Evolutionary conservation across 352 stramenopile species (phyloP).

Genomic region (Globisporangium perplexum): DNA sequence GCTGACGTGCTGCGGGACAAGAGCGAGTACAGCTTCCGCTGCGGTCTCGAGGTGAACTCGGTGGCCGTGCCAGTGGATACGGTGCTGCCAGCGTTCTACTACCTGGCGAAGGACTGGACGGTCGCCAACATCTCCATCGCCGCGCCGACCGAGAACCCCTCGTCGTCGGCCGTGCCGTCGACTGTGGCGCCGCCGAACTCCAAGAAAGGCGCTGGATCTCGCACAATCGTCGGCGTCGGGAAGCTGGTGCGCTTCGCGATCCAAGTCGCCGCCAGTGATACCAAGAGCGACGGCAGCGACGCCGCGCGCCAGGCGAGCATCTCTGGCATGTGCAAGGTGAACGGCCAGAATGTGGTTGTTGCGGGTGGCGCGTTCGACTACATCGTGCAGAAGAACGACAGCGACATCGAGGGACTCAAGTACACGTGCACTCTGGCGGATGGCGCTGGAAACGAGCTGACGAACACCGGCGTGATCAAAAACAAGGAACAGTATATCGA

Average conservation of each 20-base stretch:
- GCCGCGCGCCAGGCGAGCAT: constrained; percentile 13
- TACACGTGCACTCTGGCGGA: constrained; percentile 29
- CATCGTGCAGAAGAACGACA: constrained; percentile 37
- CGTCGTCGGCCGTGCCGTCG: not conserved
- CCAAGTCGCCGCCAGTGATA: constrained; percentile 6
- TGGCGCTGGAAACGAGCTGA: constrained; percentile 19
- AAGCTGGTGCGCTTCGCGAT: constrained; percentile 10
- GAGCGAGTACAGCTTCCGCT: constrained; percentile 13
- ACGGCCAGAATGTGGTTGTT: constrained; percentile 25
- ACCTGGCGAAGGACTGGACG: constrained; percentile 12
- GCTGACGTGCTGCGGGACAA: constrained; percentile 3
- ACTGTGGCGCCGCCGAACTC: constrained; percentile 7
- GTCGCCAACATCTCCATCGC: constrained; percentile 17
- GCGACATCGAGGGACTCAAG: constrained; percentile 26
- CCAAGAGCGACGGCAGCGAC: not conserved
- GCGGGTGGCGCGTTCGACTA: constrained; percentile 25
- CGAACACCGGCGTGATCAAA: constrained; percentile 21
- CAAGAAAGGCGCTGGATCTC: constrained; percentile 2
- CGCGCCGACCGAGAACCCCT: not conserved
- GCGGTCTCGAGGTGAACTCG: constrained; percentile 9
- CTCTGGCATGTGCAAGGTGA: constrained; percentile 25
- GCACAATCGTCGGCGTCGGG: constrained; percentile 8
- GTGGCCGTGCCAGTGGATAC: constrained; percentile 14
- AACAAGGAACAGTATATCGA: constrained; percentile 24
- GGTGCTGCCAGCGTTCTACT: constrained; percentile 13